Percentiles rank a stretch among this genome's conserved stretches.
Evolutionary conservation across 2,329 filamentous ascomycete genomes (phyloP).

Genomic region (Diaporthe australafricana): DNA sequence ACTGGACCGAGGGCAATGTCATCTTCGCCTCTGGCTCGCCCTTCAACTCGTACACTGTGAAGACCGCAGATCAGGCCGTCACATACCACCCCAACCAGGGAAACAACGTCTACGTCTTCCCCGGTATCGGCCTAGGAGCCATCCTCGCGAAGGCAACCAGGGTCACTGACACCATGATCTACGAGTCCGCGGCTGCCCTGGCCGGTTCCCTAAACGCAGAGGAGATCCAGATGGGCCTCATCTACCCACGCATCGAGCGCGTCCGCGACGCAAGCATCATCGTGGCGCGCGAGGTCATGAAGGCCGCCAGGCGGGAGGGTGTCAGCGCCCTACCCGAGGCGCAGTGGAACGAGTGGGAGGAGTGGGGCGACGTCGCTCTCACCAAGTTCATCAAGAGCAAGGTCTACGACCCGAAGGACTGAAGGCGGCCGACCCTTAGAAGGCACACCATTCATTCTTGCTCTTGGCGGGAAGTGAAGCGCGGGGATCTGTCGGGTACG

Average conservation of each 20-base stretch:
- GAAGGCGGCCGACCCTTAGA: conserved; percentile 36
- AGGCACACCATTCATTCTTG: conserved; percentile 37
- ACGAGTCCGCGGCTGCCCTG: conserved; percentile 87
- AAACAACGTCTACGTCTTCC: conserved; percentile 94
- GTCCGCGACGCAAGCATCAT: conserved; percentile 90
- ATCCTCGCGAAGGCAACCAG: conserved; percentile 90
- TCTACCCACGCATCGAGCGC: conserved; percentile 91
- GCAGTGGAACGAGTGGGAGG: conserved; percentile 79
- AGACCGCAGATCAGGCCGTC: conserved; percentile 67
- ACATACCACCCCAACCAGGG: conserved; percentile 86
- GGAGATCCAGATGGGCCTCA: conserved; percentile 84
- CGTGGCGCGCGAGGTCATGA: conserved; percentile 93
- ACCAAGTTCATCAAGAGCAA: conserved; percentile 69
- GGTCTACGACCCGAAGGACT: conserved; percentile 66
- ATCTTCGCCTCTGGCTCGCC: conserved; percentile 97
- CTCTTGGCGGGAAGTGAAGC: conserved; percentile 34
- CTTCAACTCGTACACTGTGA: conserved; percentile 79
- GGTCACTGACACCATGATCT: conserved; percentile 96
- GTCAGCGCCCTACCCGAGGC: conserved; percentile 77
- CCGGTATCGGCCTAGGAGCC: conserved; percentile 91
- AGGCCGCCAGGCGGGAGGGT: conserved; percentile 85
- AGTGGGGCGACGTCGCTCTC: conserved; percentile 74
- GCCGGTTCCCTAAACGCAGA: conserved; percentile 82
- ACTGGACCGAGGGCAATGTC: conserved; percentile 89
- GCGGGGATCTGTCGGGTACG: conserved; percentile 18